phyloP scores from a whole-genome alignment of 2,329 filamentous ascomycete genomes.

The Cytospora paraplurivora region DNA sequence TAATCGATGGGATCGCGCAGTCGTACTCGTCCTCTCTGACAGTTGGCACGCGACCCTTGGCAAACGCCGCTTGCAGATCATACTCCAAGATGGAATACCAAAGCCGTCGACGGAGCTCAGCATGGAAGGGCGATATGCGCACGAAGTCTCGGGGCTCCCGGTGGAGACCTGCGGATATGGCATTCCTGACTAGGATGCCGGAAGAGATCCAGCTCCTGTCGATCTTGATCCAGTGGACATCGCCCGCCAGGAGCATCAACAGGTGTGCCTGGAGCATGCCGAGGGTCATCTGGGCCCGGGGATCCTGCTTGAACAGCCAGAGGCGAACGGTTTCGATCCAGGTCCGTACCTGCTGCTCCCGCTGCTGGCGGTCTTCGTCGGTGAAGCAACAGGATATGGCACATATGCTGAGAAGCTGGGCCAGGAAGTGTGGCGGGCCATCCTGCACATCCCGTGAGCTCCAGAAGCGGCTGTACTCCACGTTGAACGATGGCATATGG shows the following conservation, averaged over 20 bases:
- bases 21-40: conserved; percentile 32
- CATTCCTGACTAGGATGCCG: conserved; percentile 19
- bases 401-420: conserved; percentile 23
- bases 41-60: conserved; percentile 30
- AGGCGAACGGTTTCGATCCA: conserved; percentile 24
- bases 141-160: conserved; percentile 22
- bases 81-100: conserved; percentile 34
- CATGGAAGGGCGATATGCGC: conserved; percentile 28
- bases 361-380: conserved; percentile 9
- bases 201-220: conserved; percentile 25
- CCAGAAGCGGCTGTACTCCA: conserved; percentile 32
- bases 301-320: conserved; percentile 24
- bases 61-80: conserved; percentile 34
- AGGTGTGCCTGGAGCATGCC: conserved; percentile 23
- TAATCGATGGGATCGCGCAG: conserved; percentile 9
- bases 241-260: conserved; percentile 23
- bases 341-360: conserved; percentile 7
- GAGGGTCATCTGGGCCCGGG: conserved; percentile 21
- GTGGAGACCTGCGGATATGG: conserved; percentile 23
- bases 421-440: conserved; percentile 15
- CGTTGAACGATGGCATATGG: conserved; percentile 31
- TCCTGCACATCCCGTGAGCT: conserved; percentile 9
- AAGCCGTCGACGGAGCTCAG: conserved; percentile 34
- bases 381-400: conserved; percentile 18
- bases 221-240: conserved; percentile 26